Evolutionary conservation across 1,284 basidiomycete species (phyloP).

Genomic region (Leucoagaricus sp.): DNA sequence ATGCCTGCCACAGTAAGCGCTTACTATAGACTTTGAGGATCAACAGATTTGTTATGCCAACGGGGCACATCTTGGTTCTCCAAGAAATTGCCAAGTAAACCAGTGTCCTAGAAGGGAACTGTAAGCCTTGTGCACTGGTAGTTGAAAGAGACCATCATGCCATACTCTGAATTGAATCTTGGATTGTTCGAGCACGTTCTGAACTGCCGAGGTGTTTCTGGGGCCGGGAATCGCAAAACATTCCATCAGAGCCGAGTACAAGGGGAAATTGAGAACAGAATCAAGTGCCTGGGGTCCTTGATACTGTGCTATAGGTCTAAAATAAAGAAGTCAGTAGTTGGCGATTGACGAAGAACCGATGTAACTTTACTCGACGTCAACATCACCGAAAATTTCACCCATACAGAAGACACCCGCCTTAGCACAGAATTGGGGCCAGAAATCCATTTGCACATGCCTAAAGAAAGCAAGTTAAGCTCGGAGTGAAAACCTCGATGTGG

Average conservation of each 20-base stretch:
- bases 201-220: conserved; percentile 62
- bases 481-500: not conserved
- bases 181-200: conserved; percentile 51
- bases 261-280: conserved; percentile 72
- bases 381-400: conserved; percentile 71
- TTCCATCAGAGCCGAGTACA: conserved; percentile 64
- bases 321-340: conserved; percentile 8
- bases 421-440: conserved; percentile 71
- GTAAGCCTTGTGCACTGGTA: too few species aligned
- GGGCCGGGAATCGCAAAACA: conserved; percentile 66
- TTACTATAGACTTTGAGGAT: conserved; percentile 61
- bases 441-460: conserved; percentile 65
- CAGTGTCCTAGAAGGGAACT: conserved; percentile 34
- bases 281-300: conserved; percentile 58
- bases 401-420: conserved; percentile 82
- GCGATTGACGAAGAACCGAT: not conserved
- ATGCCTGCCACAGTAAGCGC: conserved; percentile 24
- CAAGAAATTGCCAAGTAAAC: conserved; percentile 73
- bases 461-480: conserved; percentile 15
- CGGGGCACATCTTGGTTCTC: conserved; percentile 84
- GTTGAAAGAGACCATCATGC: too few species aligned
- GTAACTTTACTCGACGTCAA: conserved; percentile 49
- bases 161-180: conserved; percentile 56
- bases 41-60: conserved; percentile 67
- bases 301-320: conserved; percentile 37